Conservation (phyloP, 2,329 filamentous ascomycete genomes). For the Bertia moriformis region DNA sequence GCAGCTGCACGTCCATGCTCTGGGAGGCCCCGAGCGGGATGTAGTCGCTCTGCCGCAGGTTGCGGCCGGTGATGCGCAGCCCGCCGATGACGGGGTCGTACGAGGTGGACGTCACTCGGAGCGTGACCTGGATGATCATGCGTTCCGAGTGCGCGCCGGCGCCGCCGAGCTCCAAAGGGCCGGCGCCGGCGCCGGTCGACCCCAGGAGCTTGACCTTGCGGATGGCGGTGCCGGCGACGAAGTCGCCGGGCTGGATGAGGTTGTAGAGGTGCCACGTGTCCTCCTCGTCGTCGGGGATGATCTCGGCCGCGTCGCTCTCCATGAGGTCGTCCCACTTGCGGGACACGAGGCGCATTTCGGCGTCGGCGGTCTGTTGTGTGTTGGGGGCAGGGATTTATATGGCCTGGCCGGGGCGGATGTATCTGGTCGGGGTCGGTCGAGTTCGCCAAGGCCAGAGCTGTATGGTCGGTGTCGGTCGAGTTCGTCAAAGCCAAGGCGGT, state of each 20-base stretch:
- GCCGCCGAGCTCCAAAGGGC: no score
- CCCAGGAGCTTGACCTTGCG: constrained; percentile 27
- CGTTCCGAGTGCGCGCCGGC: constrained; percentile 21
- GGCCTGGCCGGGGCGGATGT: no score
- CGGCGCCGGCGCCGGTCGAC: constrained; percentile 24
- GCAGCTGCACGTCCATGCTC: constrained; percentile 23
- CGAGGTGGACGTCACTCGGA: constrained; percentile 39
- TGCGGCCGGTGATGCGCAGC: constrained; percentile 39
- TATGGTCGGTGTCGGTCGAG: no score
- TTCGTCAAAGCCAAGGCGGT: no score
- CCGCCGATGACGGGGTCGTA: constrained; percentile 40
- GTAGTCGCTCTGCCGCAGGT: constrained; percentile 34
- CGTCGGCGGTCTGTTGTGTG: no score
- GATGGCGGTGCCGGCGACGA: constrained; percentile 36
- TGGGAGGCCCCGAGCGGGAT: constrained; percentile 40
- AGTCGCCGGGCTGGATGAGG: constrained; percentile 36
- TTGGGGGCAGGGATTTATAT: no score
- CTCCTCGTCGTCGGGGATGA: background rate
- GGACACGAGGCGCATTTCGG: background rate
- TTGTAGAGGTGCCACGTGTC: constrained; percentile 42
- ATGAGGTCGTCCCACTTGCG: background rate
- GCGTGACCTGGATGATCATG: constrained; percentile 40
- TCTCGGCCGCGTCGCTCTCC: background rate
- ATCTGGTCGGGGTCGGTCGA: no score
- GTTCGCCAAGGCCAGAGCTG: no score